phyloP scores from a whole-genome alignment of 495 filamentous ascomycete species.

The Penicillium ucsense region DNA sequence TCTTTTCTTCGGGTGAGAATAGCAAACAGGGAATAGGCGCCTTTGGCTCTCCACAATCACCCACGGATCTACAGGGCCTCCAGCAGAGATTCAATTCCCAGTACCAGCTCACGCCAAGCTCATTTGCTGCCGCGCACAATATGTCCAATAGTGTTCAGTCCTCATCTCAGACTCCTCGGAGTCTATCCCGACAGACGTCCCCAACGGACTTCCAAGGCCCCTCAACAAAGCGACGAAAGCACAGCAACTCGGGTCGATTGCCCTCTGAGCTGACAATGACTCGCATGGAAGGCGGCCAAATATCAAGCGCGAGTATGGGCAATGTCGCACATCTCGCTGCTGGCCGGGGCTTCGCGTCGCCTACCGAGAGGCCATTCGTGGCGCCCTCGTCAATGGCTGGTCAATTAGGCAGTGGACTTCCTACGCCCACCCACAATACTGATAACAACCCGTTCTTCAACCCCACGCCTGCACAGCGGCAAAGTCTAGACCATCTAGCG shows the following conservation, averaged over 20 bases:
- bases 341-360: conserved; percentile 33
- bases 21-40: conserved; percentile 13
- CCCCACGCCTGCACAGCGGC: conserved; percentile 32
- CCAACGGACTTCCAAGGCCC: conserved; percentile 52
- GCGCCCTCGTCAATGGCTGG: conserved; percentile 36
- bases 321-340: conserved; percentile 30
- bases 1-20: conserved; percentile 33
- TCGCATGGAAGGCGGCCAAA: conserved; percentile 48
- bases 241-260: conserved; percentile 56
- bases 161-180: conserved; percentile 47
- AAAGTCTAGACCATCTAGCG: conserved; percentile 48
- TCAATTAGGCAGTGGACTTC: conserved; percentile 48
- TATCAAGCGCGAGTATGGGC: conserved; percentile 23
- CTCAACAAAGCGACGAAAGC: conserved; percentile 63
- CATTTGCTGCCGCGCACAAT: conserved; percentile 27
- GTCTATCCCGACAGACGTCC: conserved; percentile 62
- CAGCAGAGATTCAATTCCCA: conserved; percentile 40
- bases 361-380: conserved; percentile 37
- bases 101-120: conserved; percentile 27
- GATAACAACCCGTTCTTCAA: conserved; percentile 44
- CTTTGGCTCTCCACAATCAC: conserved; percentile 24
- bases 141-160: conserved; percentile 31
- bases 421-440: conserved; percentile 50
- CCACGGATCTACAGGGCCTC: conserved; percentile 45
- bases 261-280: conserved; percentile 73